Percentiles rank a stretch among this genome's conserved stretches.
Conservation (phyloP, 768 basidiomycete species). For the Calocybe cyanea region DNA sequence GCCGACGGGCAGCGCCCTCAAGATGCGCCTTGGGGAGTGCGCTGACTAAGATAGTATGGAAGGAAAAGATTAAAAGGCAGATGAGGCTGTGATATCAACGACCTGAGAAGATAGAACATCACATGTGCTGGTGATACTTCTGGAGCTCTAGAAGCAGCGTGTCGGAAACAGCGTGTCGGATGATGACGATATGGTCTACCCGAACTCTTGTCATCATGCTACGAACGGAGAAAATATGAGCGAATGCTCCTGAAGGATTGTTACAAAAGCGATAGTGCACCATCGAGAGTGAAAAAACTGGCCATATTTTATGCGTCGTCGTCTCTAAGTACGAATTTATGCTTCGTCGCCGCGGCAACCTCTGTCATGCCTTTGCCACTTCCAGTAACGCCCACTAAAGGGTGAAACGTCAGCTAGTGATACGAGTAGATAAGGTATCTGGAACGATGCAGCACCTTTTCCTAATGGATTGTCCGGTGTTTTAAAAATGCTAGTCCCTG, state of each 20-base stretch:
- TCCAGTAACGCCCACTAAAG: constrained; percentile 85
- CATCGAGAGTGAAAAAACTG: background rate
- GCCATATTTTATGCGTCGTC: constrained; percentile 33
- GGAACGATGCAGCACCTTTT: constrained; percentile 53
- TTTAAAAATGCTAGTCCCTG: constrained; percentile 91
- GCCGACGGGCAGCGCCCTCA: constrained; percentile 5
- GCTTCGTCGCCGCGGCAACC: constrained; percentile 61
- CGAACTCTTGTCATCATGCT: constrained; percentile 13
- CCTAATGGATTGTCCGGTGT: constrained; percentile 91
- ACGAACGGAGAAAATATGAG: constrained; percentile 13
- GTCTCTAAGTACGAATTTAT: constrained; percentile 61
- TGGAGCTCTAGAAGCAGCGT: constrained; percentile 3
- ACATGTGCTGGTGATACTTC: constrained; percentile 23
- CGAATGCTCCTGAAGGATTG: background rate
- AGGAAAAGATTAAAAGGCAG: constrained; percentile 12
- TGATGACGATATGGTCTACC: constrained; percentile 7
- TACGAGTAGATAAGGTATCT: constrained; percentile 3
- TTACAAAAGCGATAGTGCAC: background rate
- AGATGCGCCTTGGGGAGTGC: constrained; percentile 7
- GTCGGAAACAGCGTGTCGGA: constrained; percentile 8
- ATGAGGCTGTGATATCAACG: constrained; percentile 27
- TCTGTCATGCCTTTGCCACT: constrained; percentile 90
- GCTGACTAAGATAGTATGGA: constrained; percentile 14
- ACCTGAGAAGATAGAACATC: constrained; percentile 24
- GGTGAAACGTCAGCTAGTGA: constrained; percentile 19